Evolutionary conservation across 2,329 filamentous ascomycete species (phyloP), one percentile per base, ranked within the genome.

Genomic region (Delphinella strobiligena): DNA sequence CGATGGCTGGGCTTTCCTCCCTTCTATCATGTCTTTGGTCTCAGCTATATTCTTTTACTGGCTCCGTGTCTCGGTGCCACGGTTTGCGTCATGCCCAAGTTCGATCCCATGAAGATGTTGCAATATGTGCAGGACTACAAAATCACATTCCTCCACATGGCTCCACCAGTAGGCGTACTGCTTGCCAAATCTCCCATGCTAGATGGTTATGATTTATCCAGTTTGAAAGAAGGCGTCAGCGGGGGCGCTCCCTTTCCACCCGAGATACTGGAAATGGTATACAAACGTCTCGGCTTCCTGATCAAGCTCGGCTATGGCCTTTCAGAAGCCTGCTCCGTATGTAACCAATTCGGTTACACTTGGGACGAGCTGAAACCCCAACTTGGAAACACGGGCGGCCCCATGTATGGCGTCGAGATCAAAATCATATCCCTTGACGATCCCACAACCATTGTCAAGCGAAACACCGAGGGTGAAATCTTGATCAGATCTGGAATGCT

Each of bases 1-100:
- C 29, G 39, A 27, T 41, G 39, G 39, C 39, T 41, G 2, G 39
- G 39, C 45, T 66, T 59, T 40, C 61, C 71, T 27, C 70, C 69
- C 5, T 66, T 71, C 56, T 74, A 74, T 49, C 71, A 74, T 50
- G 59, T 64, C 4, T 72, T 71, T 49, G 64, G 65, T 4, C 56
- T 61, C 0, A 56, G 66, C 4, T 63, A 66, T 47, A 62, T 66
- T 29, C 56, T 68, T 40, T 53, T 71, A 33, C 64, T 64, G 47
- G 60, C 65, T 8, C 57, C 69, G 2, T 61, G 65, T 11, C 59
- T 63, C 15, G 67, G 67, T 8, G 55, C 65, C 31, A 60, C 62
- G 5, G 60, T 65, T 11, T 71, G 67, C 41, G 58, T 71, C 43
- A 60, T 71, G 51, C 57, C 60, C n/a, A 62, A 66, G 11, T 72